Conservation (phyloP, 768 basidiomycete species). For the Strobilomyces dryophilus region DNA sequence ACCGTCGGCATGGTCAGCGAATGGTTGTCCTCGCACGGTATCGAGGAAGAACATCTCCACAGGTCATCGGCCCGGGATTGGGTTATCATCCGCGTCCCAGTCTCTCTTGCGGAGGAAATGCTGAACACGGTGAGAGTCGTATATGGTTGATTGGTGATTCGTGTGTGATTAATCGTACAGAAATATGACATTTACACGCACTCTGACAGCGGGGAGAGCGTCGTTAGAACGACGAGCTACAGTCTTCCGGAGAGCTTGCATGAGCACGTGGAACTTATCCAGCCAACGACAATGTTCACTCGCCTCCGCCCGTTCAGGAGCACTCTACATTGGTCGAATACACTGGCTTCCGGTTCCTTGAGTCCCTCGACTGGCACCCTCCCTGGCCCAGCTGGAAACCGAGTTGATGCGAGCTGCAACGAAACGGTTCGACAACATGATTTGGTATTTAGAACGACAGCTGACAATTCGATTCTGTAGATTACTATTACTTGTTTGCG, state of each 20-base stretch:
- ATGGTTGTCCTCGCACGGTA: conserved; percentile 58
- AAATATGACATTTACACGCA: conserved; percentile 27
- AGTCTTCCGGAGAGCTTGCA: conserved; percentile 58
- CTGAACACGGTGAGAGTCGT: conserved; percentile 53
- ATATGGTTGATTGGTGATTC: background rate
- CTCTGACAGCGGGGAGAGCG: conserved; percentile 43
- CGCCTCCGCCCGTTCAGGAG: conserved; percentile 41
- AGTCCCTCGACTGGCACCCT: conserved; percentile 12
- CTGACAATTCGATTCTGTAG: conserved; percentile 3
- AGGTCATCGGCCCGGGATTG: conserved; percentile 69
- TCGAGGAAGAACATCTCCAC: conserved; percentile 42
- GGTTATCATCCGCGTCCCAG: conserved; percentile 56
- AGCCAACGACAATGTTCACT: conserved; percentile 69
- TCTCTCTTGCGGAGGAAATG: conserved; percentile 62
- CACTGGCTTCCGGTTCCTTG: background rate
- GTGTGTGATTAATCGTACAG: background rate
- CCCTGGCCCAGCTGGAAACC: conserved; percentile 31
- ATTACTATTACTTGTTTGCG: conserved; percentile 52
- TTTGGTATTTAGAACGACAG: background rate
- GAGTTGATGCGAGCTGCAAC: conserved; percentile 48
- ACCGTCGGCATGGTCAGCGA: conserved; percentile 51
- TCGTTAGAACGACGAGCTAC: conserved; percentile 67
- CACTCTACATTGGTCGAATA: conserved; percentile 33
- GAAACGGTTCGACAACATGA: conserved; percentile 17
- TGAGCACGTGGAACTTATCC: conserved; percentile 60